These are phyloP conservation scores for Fermentozyma sake DNA, from an alignment of 1,139 yeast genomes.

Conservation along the genomic window DNA sequence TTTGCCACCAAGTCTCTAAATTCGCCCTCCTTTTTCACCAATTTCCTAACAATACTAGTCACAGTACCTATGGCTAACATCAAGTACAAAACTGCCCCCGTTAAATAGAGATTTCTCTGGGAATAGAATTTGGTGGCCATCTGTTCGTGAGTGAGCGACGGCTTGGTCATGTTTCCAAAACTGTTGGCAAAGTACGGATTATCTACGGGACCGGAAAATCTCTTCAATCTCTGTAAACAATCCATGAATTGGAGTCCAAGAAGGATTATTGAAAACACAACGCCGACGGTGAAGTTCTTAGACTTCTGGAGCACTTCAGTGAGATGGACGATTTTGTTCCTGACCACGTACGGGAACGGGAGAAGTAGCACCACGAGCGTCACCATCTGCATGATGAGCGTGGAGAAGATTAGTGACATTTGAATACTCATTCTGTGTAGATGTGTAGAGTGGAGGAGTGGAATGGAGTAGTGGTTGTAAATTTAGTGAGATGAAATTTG, in stretches of 20 bases:
- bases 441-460: slow-evolving; percentile 1
- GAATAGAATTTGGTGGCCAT: slow-evolving; percentile 59
- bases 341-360: slow-evolving; percentile 58
- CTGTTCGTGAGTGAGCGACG: slow-evolving; percentile 30
- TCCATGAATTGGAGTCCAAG: slow-evolving; percentile 57
- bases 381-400: slow-evolving; percentile 53
- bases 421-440: slow-evolving; percentile 35
- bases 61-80: slow-evolving; percentile 57
- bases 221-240: slow-evolving; percentile 47
- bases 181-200: slow-evolving; percentile 22
- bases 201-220: slow-evolving; percentile 19
- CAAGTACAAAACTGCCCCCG: slow-evolving; percentile 66
- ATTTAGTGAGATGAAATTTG: neutral
- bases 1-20: slow-evolving; percentile 21
- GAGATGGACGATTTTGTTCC: slow-evolving; percentile 40
- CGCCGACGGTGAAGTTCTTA: slow-evolving; percentile 47
- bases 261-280: slow-evolving; percentile 40
- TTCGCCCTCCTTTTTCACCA: slow-evolving; percentile 52
- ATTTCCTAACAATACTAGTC: slow-evolving; percentile 49
- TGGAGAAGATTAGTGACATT: slow-evolving; percentile 39
- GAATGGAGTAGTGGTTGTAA: neutral
- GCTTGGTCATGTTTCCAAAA: slow-evolving; percentile 6
- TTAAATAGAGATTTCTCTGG: slow-evolving; percentile 66
- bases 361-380: slow-evolving; percentile 48
- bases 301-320: slow-evolving; percentile 30